phyloP scores from a whole-genome alignment of 2,329 filamentous ascomycete species.

The Harringtonia lauricola region DNA sequence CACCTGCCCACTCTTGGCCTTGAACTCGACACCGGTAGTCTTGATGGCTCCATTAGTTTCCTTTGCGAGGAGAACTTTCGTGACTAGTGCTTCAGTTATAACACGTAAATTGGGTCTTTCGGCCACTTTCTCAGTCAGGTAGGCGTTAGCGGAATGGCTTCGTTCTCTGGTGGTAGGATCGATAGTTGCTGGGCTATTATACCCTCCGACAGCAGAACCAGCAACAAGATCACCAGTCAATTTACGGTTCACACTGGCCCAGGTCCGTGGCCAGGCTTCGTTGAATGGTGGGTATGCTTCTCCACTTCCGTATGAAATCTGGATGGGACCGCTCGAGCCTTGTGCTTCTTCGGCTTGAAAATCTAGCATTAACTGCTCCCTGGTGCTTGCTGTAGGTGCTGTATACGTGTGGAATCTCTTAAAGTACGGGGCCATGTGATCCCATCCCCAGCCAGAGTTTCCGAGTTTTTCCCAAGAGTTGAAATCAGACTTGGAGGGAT shows the following conservation, averaged over 20 bases:
- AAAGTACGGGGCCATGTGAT: conserved; percentile 11
- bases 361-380: neutral
- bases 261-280: conserved; percentile 1
- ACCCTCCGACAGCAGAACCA: neutral
- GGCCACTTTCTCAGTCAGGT: neutral
- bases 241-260: neutral
- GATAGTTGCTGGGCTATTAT: conserved; percentile 1
- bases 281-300: neutral
- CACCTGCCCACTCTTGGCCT: neutral
- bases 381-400: neutral
- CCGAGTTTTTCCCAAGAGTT: conserved; percentile 45
- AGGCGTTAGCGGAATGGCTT: neutral
- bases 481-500: conserved; percentile 23
- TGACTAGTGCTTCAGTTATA: neutral
- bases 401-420: conserved; percentile 8
- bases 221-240: conserved; percentile 1
- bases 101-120: neutral
- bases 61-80: neutral
- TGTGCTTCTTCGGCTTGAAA: neutral
- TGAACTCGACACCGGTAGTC: conserved; percentile 1
- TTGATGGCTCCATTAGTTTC: neutral
- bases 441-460: conserved; percentile 45
- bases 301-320: neutral
- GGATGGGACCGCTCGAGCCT: neutral
- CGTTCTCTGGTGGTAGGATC: neutral